These are phyloP conservation scores for Coriolopsis trogii DNA, from an alignment of 1,284 basidiomycete genomes.

Conservation along the genomic window DNA sequence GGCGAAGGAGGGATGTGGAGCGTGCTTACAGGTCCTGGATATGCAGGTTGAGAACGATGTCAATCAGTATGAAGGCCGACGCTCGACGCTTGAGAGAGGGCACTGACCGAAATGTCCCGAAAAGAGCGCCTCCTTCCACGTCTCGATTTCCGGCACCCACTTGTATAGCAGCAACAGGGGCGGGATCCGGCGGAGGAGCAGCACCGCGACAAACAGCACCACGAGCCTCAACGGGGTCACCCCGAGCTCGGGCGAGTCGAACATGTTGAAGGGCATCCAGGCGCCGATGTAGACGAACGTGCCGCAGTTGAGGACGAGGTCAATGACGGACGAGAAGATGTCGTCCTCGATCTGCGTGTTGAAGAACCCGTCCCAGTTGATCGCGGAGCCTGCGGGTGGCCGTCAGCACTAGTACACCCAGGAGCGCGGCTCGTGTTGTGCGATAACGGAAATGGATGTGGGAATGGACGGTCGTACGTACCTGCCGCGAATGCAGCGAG, in stretches of 20 bases:
- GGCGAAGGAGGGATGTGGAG: too few relatives aligned
- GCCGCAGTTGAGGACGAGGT: slow-evolving; percentile 81
- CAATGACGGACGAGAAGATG: slow-evolving; percentile 88
- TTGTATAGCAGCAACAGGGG: slow-evolving; percentile 73
- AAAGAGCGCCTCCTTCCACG: slow-evolving; percentile 82
- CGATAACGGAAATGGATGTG: not conserved
- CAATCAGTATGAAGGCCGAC: too few relatives aligned
- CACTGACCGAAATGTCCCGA: slow-evolving; percentile 82
- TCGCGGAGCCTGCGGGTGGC: slow-evolving; percentile 82
- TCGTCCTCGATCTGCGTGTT: slow-evolving; percentile 84
- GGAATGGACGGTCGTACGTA: slow-evolving; percentile 22
- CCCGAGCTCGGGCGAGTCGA: slow-evolving; percentile 62
- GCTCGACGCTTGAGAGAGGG: too few relatives aligned
- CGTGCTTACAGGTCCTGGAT: not conserved
- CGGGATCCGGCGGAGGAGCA: slow-evolving; percentile 79
- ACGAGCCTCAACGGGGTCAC: slow-evolving; percentile 78
- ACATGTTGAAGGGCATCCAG: slow-evolving; percentile 80
- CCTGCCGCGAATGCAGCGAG: slow-evolving; percentile 94
- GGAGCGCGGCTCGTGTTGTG: too few relatives aligned
- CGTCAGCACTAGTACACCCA: too few relatives aligned
- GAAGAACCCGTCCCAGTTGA: slow-evolving; percentile 96
- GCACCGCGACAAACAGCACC: slow-evolving; percentile 65
- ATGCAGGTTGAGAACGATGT: not conserved
- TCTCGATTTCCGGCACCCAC: slow-evolving; percentile 84
- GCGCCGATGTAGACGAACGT: slow-evolving; percentile 93